Evolutionary conservation across 2,329 filamentous ascomycete species (phyloP).

Genomic region (Penicillium sp.): DNA sequence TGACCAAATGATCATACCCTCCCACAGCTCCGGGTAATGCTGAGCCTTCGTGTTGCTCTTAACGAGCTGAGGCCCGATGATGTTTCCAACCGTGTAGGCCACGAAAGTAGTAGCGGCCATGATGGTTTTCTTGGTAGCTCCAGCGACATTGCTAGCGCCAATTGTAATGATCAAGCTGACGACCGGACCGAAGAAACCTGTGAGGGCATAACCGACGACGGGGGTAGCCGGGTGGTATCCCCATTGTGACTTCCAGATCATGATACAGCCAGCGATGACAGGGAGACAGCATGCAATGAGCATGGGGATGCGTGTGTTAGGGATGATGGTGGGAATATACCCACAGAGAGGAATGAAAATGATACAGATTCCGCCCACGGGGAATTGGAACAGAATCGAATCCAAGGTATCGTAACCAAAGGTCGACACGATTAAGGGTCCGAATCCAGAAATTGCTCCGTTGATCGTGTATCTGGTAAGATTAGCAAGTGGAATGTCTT

Average conservation of each 20-base stretch:
- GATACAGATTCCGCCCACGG: conserved; percentile 68
- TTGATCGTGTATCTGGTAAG: conserved; percentile 64
- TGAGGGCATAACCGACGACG: conserved; percentile 70
- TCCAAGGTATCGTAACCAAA: conserved; percentile 67
- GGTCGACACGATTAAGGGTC: conserved; percentile 69
- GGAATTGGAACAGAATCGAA: conserved; percentile 73
- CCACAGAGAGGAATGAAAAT: conserved; percentile 67
- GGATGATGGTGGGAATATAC: conserved; percentile 60
- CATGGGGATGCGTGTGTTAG: conserved; percentile 66
- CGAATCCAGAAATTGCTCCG: conserved; percentile 70
- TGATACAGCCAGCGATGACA: conserved; percentile 70
- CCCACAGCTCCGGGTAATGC: conserved; percentile 73
- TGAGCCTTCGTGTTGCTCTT: conserved; percentile 63
- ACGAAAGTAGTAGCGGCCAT: conserved; percentile 75
- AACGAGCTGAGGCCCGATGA: conserved; percentile 72
- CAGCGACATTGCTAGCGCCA: conserved; percentile 69
- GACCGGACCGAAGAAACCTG: conserved; percentile 71
- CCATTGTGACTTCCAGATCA: conserved; percentile 72
- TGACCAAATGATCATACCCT: conserved; percentile 64
- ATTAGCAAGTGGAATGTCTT: neutral
- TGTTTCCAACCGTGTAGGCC: conserved; percentile 74
- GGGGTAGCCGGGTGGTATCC: conserved; percentile 64
- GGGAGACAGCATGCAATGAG: conserved; percentile 68
- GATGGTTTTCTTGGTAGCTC: conserved; percentile 75
- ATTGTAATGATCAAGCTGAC: conserved; percentile 63